These are phyloP conservation scores for Cystobasidiaceae sp. DNA, from an alignment of 1,284 basidiomycete genomes.

Conservation along the genomic window DNA sequence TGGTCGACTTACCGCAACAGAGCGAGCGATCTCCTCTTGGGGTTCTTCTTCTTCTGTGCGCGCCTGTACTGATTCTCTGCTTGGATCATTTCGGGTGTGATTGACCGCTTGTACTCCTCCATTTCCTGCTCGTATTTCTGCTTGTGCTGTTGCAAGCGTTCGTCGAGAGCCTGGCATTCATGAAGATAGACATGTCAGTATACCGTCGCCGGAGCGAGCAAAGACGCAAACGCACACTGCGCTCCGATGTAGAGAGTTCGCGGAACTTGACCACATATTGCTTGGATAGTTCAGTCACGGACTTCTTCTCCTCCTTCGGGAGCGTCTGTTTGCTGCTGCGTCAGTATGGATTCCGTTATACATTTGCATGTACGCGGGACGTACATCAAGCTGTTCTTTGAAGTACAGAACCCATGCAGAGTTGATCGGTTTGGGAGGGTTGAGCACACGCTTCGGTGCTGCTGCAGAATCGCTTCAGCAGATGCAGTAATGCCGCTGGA, in stretches of 20 bases:
- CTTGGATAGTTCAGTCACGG: slow-evolving; percentile 45
- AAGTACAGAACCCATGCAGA: slow-evolving; percentile 47
- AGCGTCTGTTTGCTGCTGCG: slow-evolving; percentile 41
- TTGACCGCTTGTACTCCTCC: slow-evolving; percentile 42
- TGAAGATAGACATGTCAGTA: background rate
- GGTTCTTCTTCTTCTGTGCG: slow-evolving; percentile 44
- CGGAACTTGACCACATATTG: slow-evolving; percentile 45
- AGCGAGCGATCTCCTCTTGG: slow-evolving; percentile 38
- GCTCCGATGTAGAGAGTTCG: slow-evolving; percentile 42
- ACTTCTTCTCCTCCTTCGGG: slow-evolving; percentile 43
- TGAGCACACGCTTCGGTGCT: slow-evolving; percentile 42
- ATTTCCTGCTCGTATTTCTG: slow-evolving; percentile 45
- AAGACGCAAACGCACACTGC: slow-evolving; percentile 31
- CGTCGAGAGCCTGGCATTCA: slow-evolving; percentile 22
- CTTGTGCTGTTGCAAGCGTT: slow-evolving; percentile 42
- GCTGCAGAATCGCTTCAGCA: background rate
- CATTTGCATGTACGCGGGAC: background rate
- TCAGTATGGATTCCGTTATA: background rate
- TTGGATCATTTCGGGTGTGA: slow-evolving; percentile 47
- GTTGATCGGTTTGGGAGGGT: slow-evolving; percentile 46
- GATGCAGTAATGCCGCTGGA: background rate
- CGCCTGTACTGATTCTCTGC: slow-evolving; percentile 46
- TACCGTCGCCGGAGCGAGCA: background rate
- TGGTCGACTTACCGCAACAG: slow-evolving; percentile 3
- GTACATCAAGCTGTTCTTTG: slow-evolving; percentile 43